These are phyloP conservation scores for Auricularia sp. DNA, from an alignment of 768 basidiomycete genomes.

Conservation along the genomic window DNA sequence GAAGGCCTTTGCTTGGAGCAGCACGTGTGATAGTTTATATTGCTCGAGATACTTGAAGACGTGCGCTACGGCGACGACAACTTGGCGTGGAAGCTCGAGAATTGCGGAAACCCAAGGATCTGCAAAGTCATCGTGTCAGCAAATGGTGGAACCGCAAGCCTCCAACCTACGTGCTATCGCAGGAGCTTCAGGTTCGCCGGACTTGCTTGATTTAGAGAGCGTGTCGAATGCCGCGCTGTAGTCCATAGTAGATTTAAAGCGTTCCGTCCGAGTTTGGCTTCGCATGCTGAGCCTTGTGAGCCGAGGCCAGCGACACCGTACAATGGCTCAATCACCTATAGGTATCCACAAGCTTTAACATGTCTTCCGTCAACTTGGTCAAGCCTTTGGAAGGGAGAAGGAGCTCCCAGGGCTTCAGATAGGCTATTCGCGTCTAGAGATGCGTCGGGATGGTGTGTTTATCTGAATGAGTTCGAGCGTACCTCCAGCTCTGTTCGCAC, in stretches of 20 bases:
- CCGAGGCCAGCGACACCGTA: slow-evolving; percentile 19
- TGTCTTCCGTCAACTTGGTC: slow-evolving; percentile 62
- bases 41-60: slow-evolving; percentile 56
- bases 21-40: slow-evolving; percentile 71
- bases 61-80: slow-evolving; percentile 65
- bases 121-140: slow-evolving; percentile 18
- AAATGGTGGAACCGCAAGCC: background rate
- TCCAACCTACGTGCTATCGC: slow-evolving; percentile 20
- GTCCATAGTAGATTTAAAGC: slow-evolving; percentile 41
- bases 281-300: background rate
- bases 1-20: slow-evolving; percentile 72
- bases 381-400: slow-evolving; percentile 52
- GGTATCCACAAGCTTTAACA: slow-evolving; percentile 41
- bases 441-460: no score
- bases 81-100: slow-evolving; percentile 57
- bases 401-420: slow-evolving; percentile 75
- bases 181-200: slow-evolving; percentile 54
- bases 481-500: slow-evolving; percentile 91
- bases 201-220: slow-evolving; percentile 30
- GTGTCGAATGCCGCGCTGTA: slow-evolving; percentile 63
- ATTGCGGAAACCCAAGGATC: slow-evolving; percentile 54
- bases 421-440: slow-evolving; percentile 71
- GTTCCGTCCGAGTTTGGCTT: slow-evolving; percentile 46
- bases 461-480: slow-evolving; percentile 4
- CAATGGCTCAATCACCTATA: slow-evolving; percentile 39